A percentile compares a stretch with the other conserved stretches of the same genome.
phyloP scores from a whole-genome alignment of 768 basidiomycete genomes.

The Termitomyces sp. region DNA sequence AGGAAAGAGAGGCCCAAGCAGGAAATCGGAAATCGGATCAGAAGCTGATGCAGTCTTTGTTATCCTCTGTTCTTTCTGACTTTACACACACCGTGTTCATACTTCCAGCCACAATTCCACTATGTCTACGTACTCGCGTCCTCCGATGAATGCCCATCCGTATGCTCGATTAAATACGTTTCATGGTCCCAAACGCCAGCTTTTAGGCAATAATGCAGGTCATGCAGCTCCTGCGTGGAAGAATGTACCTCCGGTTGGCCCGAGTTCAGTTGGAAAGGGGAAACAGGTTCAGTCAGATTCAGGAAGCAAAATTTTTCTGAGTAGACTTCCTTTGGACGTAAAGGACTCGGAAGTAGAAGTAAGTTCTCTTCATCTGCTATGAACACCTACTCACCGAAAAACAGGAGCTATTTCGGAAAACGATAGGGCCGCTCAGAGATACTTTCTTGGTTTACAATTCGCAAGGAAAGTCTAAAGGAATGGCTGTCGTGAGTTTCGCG shows the following conservation, averaged over 20 bases:
- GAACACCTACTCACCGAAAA: background rate
- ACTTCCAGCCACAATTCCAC: background rate
- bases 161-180: conserved; percentile 39
- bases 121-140: background rate
- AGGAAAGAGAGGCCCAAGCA: background rate
- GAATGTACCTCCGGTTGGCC: conserved; percentile 18
- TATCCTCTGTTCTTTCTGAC: background rate
- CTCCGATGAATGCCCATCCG: conserved; percentile 17
- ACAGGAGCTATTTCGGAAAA: conserved; percentile 73
- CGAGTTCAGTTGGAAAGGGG: conserved; percentile 22
- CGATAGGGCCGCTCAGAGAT: conserved; percentile 69
- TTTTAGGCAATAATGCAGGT: conserved; percentile 55
- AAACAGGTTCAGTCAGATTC: conserved; percentile 23
- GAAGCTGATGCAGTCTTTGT: background rate
- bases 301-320: conserved; percentile 67
- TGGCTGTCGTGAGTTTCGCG: conserved; percentile 71
- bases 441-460: conserved; percentile 71
- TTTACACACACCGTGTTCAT: background rate
- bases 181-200: conserved; percentile 47
- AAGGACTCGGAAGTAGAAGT: conserved; percentile 66
- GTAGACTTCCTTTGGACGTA: conserved; percentile 64
- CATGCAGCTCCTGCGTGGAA: conserved; percentile 62
- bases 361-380: conserved; percentile 11
- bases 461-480: conserved; percentile 71
- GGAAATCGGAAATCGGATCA: conserved; percentile 2